Conservation (phyloP, 495 filamentous ascomycete genomes). For the Aspergillus diversus region DNA sequence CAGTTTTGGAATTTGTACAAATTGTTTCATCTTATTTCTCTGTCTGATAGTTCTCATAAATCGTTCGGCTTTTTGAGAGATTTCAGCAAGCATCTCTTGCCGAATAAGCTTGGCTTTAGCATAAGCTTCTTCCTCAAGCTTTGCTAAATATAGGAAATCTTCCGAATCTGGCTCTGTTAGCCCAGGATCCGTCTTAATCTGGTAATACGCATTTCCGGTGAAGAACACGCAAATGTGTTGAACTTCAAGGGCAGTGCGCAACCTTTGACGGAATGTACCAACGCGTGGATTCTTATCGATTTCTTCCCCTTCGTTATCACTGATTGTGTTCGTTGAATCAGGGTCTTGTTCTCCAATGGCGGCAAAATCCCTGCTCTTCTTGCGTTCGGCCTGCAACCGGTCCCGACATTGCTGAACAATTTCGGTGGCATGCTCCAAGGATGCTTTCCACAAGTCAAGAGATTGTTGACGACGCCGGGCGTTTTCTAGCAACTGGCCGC, state of each 20-base stretch:
- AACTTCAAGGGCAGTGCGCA: conserved; percentile 75
- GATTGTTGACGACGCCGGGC: conserved; percentile 60
- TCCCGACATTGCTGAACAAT: conserved; percentile 68
- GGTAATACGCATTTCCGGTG: conserved; percentile 77
- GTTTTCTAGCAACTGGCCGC: conserved; percentile 77
- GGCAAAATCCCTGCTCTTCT: conserved; percentile 25
- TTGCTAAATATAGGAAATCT: conserved; percentile 66
- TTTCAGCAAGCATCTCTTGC: conserved; percentile 67
- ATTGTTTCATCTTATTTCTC: conserved; percentile 51
- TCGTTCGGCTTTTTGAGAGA: conserved; percentile 54
- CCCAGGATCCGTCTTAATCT: conserved; percentile 73
- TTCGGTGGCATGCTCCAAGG: conserved; percentile 53
- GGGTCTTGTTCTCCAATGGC: conserved; percentile 18
- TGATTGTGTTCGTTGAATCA: conserved; percentile 29
- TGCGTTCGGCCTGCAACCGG: conserved; percentile 57
- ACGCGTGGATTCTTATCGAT: conserved; percentile 51
- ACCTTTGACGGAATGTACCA: conserved; percentile 62
- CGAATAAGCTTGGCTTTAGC: conserved; percentile 76
- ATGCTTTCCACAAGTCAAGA: conserved; percentile 66
- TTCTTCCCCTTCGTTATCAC: conserved; percentile 51
- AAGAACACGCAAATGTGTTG: conserved; percentile 86
- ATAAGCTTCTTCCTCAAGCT: conserved; percentile 71
- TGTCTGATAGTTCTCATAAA: conserved; percentile 48
- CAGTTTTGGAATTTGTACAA: conserved; percentile 67
- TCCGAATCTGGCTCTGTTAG: conserved; percentile 65